These are phyloP conservation scores for Lumnitzera racemosa DNA, from an alignment of 345 rosid genomes.

Conservation along the genomic window DNA sequence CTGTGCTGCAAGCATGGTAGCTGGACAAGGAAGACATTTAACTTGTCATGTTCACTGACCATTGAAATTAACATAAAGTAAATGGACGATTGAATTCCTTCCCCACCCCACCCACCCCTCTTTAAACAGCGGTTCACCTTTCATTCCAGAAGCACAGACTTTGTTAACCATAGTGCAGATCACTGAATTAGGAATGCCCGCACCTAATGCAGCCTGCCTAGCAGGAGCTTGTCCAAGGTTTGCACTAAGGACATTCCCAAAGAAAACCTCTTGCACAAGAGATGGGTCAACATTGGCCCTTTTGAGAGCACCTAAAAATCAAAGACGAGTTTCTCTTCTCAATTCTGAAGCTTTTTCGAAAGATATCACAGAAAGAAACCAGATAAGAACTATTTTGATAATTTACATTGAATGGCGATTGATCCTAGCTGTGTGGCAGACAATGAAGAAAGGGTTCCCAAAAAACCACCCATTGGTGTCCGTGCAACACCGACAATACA, in stretches of 20 bases:
- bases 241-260: slow-evolving; percentile 90
- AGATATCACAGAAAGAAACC: neutral
- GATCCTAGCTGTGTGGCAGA: slow-evolving; percentile 85
- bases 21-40: slow-evolving; percentile 23
- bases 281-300: slow-evolving; percentile 78
- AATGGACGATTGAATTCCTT: too few species aligned
- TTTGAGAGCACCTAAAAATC: slow-evolving; percentile 58
- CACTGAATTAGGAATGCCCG: slow-evolving; percentile 82
- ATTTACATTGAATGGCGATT: slow-evolving; percentile 55
- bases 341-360: neutral
- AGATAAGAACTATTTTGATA: neutral
- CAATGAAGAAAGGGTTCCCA: slow-evolving; percentile 76
- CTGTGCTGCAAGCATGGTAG: slow-evolving; percentile 86
- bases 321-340: neutral
- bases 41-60: slow-evolving; percentile 55
- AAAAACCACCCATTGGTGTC: slow-evolving; percentile 83
- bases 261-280: slow-evolving; percentile 88
- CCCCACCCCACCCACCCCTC: too few species aligned
- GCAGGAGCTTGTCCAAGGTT: slow-evolving; percentile 99
- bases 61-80: too few species aligned
- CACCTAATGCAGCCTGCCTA: slow-evolving; percentile 94
- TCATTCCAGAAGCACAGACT: slow-evolving; percentile 96
- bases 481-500: slow-evolving; percentile 93
- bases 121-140: slow-evolving; percentile 31
- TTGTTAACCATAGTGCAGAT: slow-evolving; percentile 88